Percentiles rank a stretch among this genome's conserved stretches.
These are phyloP conservation scores for Brassica rapa DNA, from an alignment of 345 rosid genomes.

Conservation along the genomic window DNA sequence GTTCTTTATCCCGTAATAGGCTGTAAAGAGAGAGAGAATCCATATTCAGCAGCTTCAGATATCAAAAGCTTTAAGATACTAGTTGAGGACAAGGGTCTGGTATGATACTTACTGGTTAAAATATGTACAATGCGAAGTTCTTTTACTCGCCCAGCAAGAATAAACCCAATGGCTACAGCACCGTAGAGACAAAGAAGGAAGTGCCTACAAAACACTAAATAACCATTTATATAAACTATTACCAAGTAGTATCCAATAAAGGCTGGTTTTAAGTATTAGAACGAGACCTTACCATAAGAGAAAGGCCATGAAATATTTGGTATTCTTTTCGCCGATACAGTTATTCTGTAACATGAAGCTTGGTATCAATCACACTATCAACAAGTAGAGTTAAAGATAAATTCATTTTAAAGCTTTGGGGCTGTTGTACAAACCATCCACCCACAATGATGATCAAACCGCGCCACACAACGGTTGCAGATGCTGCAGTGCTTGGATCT, in stretches of 20 bases:
- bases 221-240: constrained; percentile 5
- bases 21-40: constrained; percentile 44
- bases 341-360: constrained; percentile 65
- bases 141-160: constrained; percentile 74
- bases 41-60: constrained; percentile 13
- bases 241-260: not conserved
- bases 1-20: constrained; percentile 70
- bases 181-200: constrained; percentile 75
- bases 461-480: constrained; percentile 89
- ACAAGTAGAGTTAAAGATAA: not conserved
- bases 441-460: constrained; percentile 97
- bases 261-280: constrained; percentile 20
- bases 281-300: constrained; percentile 79
- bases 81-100: not conserved
- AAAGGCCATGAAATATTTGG: constrained; percentile 86
- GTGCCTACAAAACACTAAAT: constrained; percentile 63
- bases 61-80: not conserved
- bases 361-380: constrained; percentile 22
- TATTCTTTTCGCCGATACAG: constrained; percentile 93
- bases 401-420: not conserved
- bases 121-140: constrained; percentile 56
- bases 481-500: constrained; percentile 97
- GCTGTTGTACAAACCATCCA: constrained; percentile 73
- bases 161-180: constrained; percentile 60
- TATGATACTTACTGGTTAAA: constrained; percentile 52